phyloP scores from a whole-genome alignment of 164 flowering plant genomes.

The Macadamia integrifolia region DNA sequence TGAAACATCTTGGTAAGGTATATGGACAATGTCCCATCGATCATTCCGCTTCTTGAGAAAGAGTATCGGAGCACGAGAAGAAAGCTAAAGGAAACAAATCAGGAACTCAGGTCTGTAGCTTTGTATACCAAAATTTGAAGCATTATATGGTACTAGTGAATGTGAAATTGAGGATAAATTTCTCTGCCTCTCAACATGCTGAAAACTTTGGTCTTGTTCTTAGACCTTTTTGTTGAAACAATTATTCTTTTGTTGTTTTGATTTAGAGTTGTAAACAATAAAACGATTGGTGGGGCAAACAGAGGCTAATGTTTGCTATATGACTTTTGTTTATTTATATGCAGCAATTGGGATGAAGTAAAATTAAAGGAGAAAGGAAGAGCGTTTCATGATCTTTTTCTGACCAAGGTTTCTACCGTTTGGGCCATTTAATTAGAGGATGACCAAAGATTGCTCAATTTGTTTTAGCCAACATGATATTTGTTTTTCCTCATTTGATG shows the following conservation, averaged over 20 bases:
- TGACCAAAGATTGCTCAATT: background rate
- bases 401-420: slow-evolving; percentile 68
- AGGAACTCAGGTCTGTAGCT: slow-evolving; percentile 68
- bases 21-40: slow-evolving; percentile 79
- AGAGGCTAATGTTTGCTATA: background rate
- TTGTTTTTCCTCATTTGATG: background rate
- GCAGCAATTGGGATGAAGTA: slow-evolving; percentile 80
- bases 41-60: slow-evolving; percentile 95
- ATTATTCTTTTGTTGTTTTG: background rate
- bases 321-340: slow-evolving; percentile 13
- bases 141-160: background rate
- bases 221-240: too few species aligned
- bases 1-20: slow-evolving; percentile 45
- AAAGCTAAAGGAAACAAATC: slow-evolving; percentile 67
- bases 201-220: background rate
- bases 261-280: background rate
- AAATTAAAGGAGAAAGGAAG: slow-evolving; percentile 94
- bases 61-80: slow-evolving; percentile 63
- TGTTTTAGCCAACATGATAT: background rate
- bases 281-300: background rate
- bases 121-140: background rate
- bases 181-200: background rate
- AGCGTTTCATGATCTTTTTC: slow-evolving; percentile 74
- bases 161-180: background rate
- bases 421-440: background rate